Evolutionary conservation across 164 flowering plant species (phyloP), one percentile per base, ranked within the genome.

Genomic region (Santalum album): DNA sequence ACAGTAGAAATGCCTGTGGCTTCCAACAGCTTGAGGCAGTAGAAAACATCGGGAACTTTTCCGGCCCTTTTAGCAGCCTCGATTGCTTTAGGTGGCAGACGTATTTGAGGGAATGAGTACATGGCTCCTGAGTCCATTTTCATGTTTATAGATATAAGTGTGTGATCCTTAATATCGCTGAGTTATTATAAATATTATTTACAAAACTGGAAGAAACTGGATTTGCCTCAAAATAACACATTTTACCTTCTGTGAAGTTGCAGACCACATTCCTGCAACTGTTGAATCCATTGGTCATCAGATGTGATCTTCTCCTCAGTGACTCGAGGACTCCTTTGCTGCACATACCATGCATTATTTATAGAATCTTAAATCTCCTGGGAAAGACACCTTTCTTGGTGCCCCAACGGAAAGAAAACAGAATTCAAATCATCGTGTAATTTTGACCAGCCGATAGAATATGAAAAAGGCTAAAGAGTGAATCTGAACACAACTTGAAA

Each of bases 1-100:
- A 92, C 99, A 6, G 96, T 89, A 53, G 99, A 92, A 46, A 92
- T 92, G 72, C 99, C 99, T 2, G 99, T 89, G 46, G 96, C 94
- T 73, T 92, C 99, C 75, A 92, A 65, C 47, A 92, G 96, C 78
- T 76, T 87, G 52, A 89, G 83, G 62, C 99, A 92, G 73, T 92
- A 92, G 78, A 79, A 89, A 68, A 92, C 99, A 76, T 92, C 96
- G 16, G 99, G 79, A 40, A 79, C 88, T 70, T 92, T 92, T 70
- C 96, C 91, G 56, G 82, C 86, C 56, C 47, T 67, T 61, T 78
- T 81, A 21, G 99, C 96, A 54, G 86, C 86, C 74, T 89, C 96
- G 29, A 87, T 83, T 40, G 97, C 95, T 67, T 59, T 89, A 51
- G 96, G 91, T 29, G 99, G 99, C 66, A 89, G 64, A 24, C 83